Evolutionary conservation across 768 basidiomycete genomes (phyloP), one percentile per base, ranked within the genome.

Genomic region (Rubroboletus satanas): DNA sequence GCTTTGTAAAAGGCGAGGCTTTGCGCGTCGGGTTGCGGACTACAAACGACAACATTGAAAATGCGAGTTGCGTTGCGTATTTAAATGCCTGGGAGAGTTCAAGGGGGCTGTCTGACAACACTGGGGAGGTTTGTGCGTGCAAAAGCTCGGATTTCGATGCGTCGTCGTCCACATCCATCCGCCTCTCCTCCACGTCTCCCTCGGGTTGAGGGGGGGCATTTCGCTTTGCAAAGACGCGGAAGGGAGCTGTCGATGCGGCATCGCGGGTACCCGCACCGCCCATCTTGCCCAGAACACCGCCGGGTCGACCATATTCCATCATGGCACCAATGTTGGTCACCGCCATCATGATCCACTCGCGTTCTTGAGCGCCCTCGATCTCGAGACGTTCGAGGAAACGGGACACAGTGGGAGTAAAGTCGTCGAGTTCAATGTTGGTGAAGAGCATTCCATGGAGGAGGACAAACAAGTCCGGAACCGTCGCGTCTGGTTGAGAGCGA

Each of bases 311-410:
- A 62, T 95, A 98, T 70, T 98, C 94, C 63, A 98, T 75, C 9
- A 97, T 71, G 0, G 89, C 82, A 5, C 83, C 78, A 32, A 98
- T 77, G 68, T 96, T 96, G 61, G 92, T 77, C 44, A 88, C 75
- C 0, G 84, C 96, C 92, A 98, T 96, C 88, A 95, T 93, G 62
- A 92, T 87, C 97, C 97, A 99, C 53, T 96, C 92, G 29, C 86
- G 83, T 66, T 86, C 88, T 60, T 89, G 83, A 0, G 83, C 86
- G 10, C 82, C 84, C 57, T 95, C 91, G 54, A 94, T 87, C 49
- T 85, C 79, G 3, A 96, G 80, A 38, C 90, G 86, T 69, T 96
- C 94, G 50, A 93, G 79, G 67, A 95, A 90, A 18, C 93, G 87
- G 1, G 87, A 88, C 26, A 94, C 81, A 0, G 87, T 87, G 12